Evolutionary conservation across 1,284 basidiomycete genomes (phyloP).

Genomic region (Ceraceosorus guamensis): DNA sequence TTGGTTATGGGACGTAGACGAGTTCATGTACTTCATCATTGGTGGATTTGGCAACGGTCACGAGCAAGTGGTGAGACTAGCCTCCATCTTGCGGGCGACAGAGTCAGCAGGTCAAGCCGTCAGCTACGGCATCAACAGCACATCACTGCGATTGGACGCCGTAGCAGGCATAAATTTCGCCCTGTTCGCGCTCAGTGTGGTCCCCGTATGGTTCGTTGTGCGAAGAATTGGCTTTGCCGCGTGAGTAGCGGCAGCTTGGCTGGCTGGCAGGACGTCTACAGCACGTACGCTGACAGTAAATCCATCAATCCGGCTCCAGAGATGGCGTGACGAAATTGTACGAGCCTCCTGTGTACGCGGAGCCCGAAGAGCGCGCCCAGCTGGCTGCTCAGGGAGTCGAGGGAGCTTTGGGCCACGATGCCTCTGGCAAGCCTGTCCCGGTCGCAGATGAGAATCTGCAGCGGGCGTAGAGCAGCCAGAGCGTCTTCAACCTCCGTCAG

Average conservation of each 20-base stretch:
- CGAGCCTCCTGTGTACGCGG: slow-evolving; percentile 24
- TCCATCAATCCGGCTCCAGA: too few relatives aligned
- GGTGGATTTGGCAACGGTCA: slow-evolving; percentile 24
- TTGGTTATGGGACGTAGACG: slow-evolving; percentile 12
- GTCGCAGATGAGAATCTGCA: too few relatives aligned
- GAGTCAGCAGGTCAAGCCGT: slow-evolving; percentile 44
- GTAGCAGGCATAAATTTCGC: slow-evolving; percentile 43
- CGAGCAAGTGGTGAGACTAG: slow-evolving; percentile 36
- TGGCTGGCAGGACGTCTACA: too few relatives aligned
- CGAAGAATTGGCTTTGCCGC: slow-evolving; percentile 26
- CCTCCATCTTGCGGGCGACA: slow-evolving; percentile 37
- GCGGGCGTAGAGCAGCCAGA: too few relatives aligned
- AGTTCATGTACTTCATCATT: slow-evolving; percentile 41
- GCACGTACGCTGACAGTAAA: too few relatives aligned
- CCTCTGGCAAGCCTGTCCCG: not conserved
- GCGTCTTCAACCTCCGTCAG: too few relatives aligned
- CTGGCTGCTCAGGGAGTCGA: slow-evolving; percentile 14
- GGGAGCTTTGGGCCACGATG: slow-evolving; percentile 8
- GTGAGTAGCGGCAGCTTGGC: too few relatives aligned
- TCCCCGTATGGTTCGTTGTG: slow-evolving; percentile 40
- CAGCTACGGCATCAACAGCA: slow-evolving; percentile 39
- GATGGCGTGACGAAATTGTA: slow-evolving; percentile 27
- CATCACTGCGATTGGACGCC: slow-evolving; percentile 29
- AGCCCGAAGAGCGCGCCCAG: slow-evolving; percentile 19
- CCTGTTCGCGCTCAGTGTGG: slow-evolving; percentile 29